phyloP scores from a whole-genome alignment of 2,329 filamentous ascomycete genomes.

The Thielaviopsis euricoi region DNA sequence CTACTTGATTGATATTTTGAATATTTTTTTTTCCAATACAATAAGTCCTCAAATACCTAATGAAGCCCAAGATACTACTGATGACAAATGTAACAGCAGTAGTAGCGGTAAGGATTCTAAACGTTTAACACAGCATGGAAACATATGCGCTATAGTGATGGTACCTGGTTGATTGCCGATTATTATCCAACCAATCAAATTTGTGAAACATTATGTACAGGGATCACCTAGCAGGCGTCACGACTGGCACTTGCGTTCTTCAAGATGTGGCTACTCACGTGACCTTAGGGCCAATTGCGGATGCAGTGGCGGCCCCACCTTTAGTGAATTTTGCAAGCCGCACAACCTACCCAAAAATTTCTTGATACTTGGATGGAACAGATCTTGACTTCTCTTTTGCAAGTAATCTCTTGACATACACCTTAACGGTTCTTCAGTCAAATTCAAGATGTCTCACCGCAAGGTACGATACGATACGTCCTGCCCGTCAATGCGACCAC shows the following conservation, averaged over 20 bases:
- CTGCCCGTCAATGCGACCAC: not conserved
- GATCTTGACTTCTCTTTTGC: constrained; percentile 4
- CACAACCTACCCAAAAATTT: constrained; percentile 8
- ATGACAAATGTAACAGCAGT: too few species aligned
- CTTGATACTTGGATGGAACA: constrained; percentile 7
- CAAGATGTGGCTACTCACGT: not conserved
- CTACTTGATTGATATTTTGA: too few species aligned
- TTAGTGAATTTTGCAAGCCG: constrained; percentile 4
- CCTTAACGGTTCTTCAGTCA: constrained; percentile 10
- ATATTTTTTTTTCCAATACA: too few species aligned
- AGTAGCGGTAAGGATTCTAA: too few species aligned
- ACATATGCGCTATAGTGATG: too few species aligned
- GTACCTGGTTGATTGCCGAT: too few species aligned
- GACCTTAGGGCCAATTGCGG: constrained; percentile 6
- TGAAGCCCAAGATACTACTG: too few species aligned
- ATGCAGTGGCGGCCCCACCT: constrained; percentile 5
- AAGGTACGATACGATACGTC: constrained; percentile 12
- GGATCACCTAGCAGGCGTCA: too few species aligned
- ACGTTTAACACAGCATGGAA: too few species aligned
- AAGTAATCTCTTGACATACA: constrained; percentile 10
- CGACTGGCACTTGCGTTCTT: not conserved
- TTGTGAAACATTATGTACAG: too few species aligned
- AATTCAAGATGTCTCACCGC: constrained; percentile 14
- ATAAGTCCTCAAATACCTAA: too few species aligned
- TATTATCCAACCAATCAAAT: too few species aligned